Evolutionary conservation across 2,329 filamentous ascomycete genomes (phyloP).

Genomic region (Fusarium nelsonii): DNA sequence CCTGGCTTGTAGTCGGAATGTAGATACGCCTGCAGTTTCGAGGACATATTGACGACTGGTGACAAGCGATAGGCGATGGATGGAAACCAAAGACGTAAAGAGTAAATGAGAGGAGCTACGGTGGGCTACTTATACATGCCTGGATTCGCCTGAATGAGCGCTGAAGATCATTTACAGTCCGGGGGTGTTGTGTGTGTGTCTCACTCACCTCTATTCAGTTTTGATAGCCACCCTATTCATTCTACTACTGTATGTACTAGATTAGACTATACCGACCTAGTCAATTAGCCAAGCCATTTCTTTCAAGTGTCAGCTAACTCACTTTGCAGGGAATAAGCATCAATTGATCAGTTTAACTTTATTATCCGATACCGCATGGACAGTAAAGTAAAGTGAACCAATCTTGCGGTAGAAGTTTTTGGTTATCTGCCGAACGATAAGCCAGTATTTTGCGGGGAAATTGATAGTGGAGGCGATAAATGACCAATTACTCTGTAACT

Average conservation of each 20-base stretch:
- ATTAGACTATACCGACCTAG: not conserved
- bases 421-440: slow-evolving; percentile 25
- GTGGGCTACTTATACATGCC: slow-evolving; percentile 28
- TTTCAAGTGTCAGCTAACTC: not conserved
- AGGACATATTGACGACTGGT: slow-evolving; percentile 19
- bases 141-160: not conserved
- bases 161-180: slow-evolving; percentile 16
- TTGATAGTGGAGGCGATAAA: not conserved
- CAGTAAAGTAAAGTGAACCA: too few species aligned
- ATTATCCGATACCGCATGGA: not conserved
- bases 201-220: not conserved
- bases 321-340: not conserved
- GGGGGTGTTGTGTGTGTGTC: not conserved
- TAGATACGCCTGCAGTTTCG: slow-evolving; percentile 52
- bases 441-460: slow-evolving; percentile 30
- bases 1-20: slow-evolving; percentile 52
- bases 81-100: slow-evolving; percentile 1
- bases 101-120: not conserved
- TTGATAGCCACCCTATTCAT: not conserved
- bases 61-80: slow-evolving; percentile 8
- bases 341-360: not conserved
- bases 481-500: not conserved
- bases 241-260: not conserved
- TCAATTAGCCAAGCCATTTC: not conserved
- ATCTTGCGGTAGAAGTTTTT: slow-evolving; percentile 6